These are phyloP conservation scores for Lachnellula cervina DNA, from an alignment of 2,329 filamentous ascomycete species.

Conservation along the genomic window DNA sequence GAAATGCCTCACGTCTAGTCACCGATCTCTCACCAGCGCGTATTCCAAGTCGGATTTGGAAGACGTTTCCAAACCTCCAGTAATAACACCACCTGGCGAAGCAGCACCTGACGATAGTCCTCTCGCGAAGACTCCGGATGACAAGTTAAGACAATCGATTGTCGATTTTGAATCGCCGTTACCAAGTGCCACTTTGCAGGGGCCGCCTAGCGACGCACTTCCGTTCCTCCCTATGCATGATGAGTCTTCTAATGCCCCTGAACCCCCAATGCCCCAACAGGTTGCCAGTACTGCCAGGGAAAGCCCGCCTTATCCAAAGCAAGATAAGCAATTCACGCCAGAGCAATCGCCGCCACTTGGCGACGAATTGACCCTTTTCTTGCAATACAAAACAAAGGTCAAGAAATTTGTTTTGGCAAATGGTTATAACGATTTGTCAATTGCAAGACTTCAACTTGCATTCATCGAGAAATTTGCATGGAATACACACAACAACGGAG, in stretches of 20 bases:
- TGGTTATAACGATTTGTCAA: conserved; percentile 76
- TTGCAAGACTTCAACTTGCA: conserved; percentile 83
- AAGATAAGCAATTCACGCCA: conserved; percentile 50
- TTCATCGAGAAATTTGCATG: conserved; percentile 99
- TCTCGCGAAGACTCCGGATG: conserved; percentile 53
- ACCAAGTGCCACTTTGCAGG: conserved; percentile 54
- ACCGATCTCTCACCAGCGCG: conserved; percentile 60
- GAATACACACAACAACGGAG: conserved; percentile 93
- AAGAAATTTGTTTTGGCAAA: conserved; percentile 91
- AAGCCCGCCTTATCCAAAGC: conserved; percentile 39
- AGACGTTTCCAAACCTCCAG: conserved; percentile 25
- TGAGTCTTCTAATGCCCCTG: conserved; percentile 11
- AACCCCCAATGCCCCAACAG: conserved; percentile 14
- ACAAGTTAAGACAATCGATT: conserved; percentile 42
- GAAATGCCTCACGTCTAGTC: conserved; percentile 39
- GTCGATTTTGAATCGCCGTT: conserved; percentile 20
- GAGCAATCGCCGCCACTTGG: conserved; percentile 65
- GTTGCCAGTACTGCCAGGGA: conserved; percentile 11
- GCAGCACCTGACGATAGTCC: conserved; percentile 32
- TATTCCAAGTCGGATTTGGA: conserved; percentile 59
- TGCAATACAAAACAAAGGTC: conserved; percentile 95
- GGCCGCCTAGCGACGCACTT: conserved; percentile 49
- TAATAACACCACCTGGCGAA: conserved; percentile 35
- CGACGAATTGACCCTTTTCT: conserved; percentile 87
- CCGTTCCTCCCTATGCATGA: conserved; percentile 28